Evolutionary conservation across 352 stramenopile species (phyloP), one percentile per base, ranked within the genome.

Genomic region (Phytophthora vignae): DNA sequence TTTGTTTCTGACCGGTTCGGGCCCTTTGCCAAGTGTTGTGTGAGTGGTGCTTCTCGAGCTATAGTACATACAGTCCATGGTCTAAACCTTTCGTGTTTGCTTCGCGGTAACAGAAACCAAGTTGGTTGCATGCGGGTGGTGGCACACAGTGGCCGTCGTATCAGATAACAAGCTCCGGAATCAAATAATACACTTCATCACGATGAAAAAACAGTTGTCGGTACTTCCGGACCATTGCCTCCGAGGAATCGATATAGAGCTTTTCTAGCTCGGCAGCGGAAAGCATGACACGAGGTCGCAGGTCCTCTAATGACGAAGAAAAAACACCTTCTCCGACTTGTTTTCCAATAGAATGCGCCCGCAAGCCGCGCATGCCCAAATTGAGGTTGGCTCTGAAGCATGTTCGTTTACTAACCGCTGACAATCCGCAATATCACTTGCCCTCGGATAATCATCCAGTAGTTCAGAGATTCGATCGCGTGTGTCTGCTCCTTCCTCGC

Each of bases 61-160:
- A 9, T 40, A 40, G 11, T 12, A 12, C 33, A 11, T n/a, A n/a
- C n/a, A n/a, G 33, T 40, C 33, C 33, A 14, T 4, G 6, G 33
- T 29, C 33, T 40, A 40, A 40, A 10, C 11, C 33, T 40, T 40
- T 40, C 8, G 33, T 40, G 33, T 40, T 40, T 10, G 6, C 6
- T 14, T 40, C 8, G 33, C n/a, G n/a, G n/a, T 22, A 22, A 46
- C 40, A 84, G 84, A 71, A 29, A 63, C 66, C 8, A 77, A 68
- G 33, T 54, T 84, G 4, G 81, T 90, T 17, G 82, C 74, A n/a
- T 96, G 87, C 49, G 89, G 89, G 1, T 96, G 89, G 89, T 90
- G 78, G 67, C 78, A 82, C 60, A 93, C 87, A 3, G 22, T 96
- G n/a, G 82, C 68, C 5, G 75, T 87, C 29, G 64, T 81, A 19